Base-by-base conservation (phyloP, 805 yeast genomes). In the Kregervanrija fluxuum region DNA sequence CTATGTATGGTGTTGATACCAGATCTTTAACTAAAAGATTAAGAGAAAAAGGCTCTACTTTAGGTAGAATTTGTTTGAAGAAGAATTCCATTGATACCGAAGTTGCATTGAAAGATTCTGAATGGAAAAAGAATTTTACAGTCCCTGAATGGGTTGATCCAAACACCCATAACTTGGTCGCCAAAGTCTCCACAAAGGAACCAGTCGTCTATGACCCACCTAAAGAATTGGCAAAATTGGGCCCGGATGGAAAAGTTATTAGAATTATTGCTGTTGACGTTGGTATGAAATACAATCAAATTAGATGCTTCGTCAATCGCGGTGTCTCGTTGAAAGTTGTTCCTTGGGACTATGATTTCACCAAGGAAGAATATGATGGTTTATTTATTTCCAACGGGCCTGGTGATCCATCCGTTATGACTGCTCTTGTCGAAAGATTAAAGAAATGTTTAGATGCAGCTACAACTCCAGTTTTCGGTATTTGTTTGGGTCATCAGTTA, bases 241-340 rank as follows among this genome's bases (percentile, higher is more conserved):
- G 86, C 54, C 75, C 81, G 55, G 72, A 82, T 62, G 96, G 96
- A 42, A 80, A 84, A 59, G 71, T 80, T 37, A 66, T 91, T 53
- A 81, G 93, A 66, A 85, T 93, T 52, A 67, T 93, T 34, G 96
- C 96, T 16, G 73, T 93, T 51, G 99, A 93, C 68, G 96, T 90
- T 46, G 99, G 99, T 76, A 86, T 93, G 87, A 93, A 93, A 70
- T 91, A 74, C 73, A 93, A 93, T 70, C 99, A 93, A 72, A 87
- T 93, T 61, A 84, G 99, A 67, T 93, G 99, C 67, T 91, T 93
- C 53, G 88, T 93, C 47, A 79, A 80, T 63, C 83, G 99, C 61
- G 99, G 99, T 65, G 96, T 93, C 42, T 97, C 95, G 69, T 74
- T 93, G 54, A 78, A 80, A 62, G 97, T 93, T 45, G 97, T 93